Evolutionary conservation across 176 grass and related monocot species (phyloP).

Genomic region (Elymus sibiricus): DNA sequence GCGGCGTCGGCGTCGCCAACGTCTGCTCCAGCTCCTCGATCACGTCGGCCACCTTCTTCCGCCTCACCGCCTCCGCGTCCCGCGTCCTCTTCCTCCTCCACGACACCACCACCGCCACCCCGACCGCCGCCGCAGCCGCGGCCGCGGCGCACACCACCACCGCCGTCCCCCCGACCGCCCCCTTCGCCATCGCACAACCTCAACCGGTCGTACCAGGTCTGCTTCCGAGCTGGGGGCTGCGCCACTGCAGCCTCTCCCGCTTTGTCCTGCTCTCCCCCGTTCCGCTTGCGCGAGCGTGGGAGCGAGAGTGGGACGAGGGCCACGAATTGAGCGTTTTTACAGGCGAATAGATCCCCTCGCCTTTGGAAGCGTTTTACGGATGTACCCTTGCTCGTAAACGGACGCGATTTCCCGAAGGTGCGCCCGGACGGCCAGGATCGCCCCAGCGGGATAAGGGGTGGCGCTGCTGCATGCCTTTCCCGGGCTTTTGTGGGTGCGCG

Average conservation of each 20-base stretch:
- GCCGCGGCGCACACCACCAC: constrained; percentile 61
- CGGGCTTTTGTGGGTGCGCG: neutral
- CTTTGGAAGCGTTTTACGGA: neutral
- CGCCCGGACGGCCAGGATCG: neutral
- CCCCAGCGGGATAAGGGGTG: neutral
- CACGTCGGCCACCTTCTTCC: constrained; percentile 32
- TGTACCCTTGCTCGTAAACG: neutral
- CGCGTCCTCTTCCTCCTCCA: constrained; percentile 24
- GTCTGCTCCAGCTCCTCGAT: constrained; percentile 65
- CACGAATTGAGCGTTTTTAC: constrained; percentile 30
- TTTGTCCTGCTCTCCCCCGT: neutral
- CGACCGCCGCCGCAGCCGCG: constrained; percentile 52
- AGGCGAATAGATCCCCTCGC: constrained; percentile 8
- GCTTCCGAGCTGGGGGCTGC: constrained; percentile 24
- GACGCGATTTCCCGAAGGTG: neutral
- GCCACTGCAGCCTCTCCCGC: neutral
- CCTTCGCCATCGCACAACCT: constrained; percentile 49
- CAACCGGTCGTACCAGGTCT: neutral
- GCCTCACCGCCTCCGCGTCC: constrained; percentile 32
- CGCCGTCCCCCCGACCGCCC: constrained; percentile 44
- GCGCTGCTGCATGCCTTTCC: neutral
- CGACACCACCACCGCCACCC: constrained; percentile 50
- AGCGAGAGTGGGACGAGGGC: constrained; percentile 25
- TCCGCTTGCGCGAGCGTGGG: constrained; percentile 23
- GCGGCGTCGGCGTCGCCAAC: constrained; percentile 57